phyloP scores from a whole-genome alignment of 805 yeast species.

The Debaryomyces prosopidis region DNA sequence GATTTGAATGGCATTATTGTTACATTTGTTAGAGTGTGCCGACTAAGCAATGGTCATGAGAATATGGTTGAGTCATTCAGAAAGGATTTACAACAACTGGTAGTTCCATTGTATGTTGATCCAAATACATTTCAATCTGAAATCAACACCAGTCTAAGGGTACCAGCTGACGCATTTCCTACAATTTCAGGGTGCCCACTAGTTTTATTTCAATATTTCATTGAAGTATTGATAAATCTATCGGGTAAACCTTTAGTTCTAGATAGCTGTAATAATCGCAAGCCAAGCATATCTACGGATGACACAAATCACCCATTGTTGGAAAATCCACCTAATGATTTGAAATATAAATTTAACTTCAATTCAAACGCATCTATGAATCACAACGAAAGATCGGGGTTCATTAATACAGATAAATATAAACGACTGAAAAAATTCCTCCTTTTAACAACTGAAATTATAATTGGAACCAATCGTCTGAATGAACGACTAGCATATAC shows the following conservation, averaged over 20 bases:
- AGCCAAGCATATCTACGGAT: slow-evolving; percentile 5
- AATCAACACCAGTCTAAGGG: slow-evolving; percentile 60
- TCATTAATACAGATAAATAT: slow-evolving; percentile 77
- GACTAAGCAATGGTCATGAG: slow-evolving; percentile 58
- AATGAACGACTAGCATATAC: slow-evolving; percentile 4
- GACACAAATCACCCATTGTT: slow-evolving; percentile 10
- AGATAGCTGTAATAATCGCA: slow-evolving; percentile 18
- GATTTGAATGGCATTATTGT: slow-evolving; percentile 73
- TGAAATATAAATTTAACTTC: slow-evolving; percentile 26
- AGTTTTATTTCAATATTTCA: slow-evolving; percentile 79
- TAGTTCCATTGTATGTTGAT: slow-evolving; percentile 78
- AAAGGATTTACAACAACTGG: slow-evolving; percentile 77
- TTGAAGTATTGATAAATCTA: slow-evolving; percentile 81
- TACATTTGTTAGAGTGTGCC: slow-evolving; percentile 77
- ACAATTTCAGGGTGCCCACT: slow-evolving; percentile 71
- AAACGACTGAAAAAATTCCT: slow-evolving; percentile 76
- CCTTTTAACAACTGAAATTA: slow-evolving; percentile 76
- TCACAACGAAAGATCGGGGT: slow-evolving; percentile 38
- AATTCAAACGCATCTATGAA: slow-evolving; percentile 17
- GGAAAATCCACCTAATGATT: slow-evolving; percentile 11
- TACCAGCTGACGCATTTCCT: slow-evolving; percentile 86
- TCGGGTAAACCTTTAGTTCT: slow-evolving; percentile 54
- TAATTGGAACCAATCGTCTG: slow-evolving; percentile 69
- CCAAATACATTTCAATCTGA: slow-evolving; percentile 58
- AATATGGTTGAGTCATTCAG: slow-evolving; percentile 71